Percentiles rank a stretch among this genome's conserved stretches.
Conservation (phyloP, 1,284 basidiomycete species). For the Cutaneotrichosporon sp. region DNA sequence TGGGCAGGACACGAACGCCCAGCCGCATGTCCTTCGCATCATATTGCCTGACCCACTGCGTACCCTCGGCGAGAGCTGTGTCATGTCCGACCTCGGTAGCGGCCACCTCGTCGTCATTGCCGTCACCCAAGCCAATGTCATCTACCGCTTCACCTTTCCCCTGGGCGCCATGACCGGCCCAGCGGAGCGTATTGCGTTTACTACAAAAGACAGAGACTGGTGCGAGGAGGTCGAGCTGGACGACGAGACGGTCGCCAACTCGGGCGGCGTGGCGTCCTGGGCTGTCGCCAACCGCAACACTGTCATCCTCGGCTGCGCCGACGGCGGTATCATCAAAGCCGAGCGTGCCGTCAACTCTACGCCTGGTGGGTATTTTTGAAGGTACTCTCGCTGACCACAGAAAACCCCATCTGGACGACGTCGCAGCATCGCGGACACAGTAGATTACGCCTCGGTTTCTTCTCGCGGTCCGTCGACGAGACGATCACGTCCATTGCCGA, state of each 20-base stretch:
- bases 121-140: conserved; percentile 62
- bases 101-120: conserved; percentile 66
- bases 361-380: conserved; percentile 21
- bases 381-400: conserved; percentile 10
- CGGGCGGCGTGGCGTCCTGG: conserved; percentile 50
- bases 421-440: conserved; percentile 34
- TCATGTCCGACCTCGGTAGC: conserved; percentile 57
- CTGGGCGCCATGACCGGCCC: conserved; percentile 19
- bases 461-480: conserved; percentile 34
- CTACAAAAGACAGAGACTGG: conserved; percentile 32
- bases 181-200: conserved; percentile 29
- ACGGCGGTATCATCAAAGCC: conserved; percentile 67
- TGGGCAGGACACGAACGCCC: conserved; percentile 27
- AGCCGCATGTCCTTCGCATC: conserved; percentile 61
- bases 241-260: conserved; percentile 24
- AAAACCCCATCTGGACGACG: conserved; percentile 29
- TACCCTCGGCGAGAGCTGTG: conserved; percentile 47
- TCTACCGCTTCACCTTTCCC: conserved; percentile 71
- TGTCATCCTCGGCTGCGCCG: conserved; percentile 60
- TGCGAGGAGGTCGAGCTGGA: conserved; percentile 37
- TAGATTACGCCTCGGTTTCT: conserved; percentile 35
- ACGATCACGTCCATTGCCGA: conserved; percentile 34
- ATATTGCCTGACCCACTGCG: conserved; percentile 69
- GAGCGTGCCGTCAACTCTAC: conserved; percentile 46
- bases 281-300: conserved; percentile 66